Conservation (phyloP, 306 rosid species). For the Vachellia collinsii region DNA sequence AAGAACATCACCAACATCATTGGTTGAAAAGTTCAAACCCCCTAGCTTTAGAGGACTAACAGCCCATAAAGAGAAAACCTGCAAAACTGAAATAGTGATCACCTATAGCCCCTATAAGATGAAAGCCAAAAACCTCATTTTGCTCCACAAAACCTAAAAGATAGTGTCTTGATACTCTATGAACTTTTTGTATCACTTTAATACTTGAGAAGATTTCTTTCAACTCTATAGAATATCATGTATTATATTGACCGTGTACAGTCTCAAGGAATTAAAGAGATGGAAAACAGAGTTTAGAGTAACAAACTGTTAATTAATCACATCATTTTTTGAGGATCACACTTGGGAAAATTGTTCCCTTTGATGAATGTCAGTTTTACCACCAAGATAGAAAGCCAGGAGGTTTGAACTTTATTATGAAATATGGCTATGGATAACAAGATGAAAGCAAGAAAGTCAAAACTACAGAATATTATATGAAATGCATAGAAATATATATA, state of each 20-base stretch:
- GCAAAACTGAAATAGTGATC: too few species aligned
- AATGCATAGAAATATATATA: neutral
- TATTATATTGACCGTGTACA: neutral
- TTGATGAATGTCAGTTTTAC: neutral
- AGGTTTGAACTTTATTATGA: too few species aligned
- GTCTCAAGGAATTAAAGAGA: neutral
- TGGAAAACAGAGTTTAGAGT: neutral
- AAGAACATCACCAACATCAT: too few species aligned
- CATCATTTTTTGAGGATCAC: neutral
- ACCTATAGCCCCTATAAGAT: too few species aligned
- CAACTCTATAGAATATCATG: neutral
- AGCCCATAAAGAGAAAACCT: too few species aligned
- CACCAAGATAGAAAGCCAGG: too few species aligned
- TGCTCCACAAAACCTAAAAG: too few species aligned
- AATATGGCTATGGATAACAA: neutral
- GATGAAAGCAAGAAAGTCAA: neutral
- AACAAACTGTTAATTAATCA: neutral
- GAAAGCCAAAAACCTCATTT: too few species aligned
- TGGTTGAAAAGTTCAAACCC: too few species aligned
- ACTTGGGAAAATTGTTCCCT: neutral
- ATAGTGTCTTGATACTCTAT: too few species aligned
- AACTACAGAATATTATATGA: neutral
- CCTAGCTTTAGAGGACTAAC: too few species aligned
- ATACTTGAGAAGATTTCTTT: neutral
- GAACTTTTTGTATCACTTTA: too few species aligned